Evolutionary conservation across 441 rosid genomes (phyloP), one percentile per base, ranked within the genome.

Genomic region (Pelargonium citronellum): DNA sequence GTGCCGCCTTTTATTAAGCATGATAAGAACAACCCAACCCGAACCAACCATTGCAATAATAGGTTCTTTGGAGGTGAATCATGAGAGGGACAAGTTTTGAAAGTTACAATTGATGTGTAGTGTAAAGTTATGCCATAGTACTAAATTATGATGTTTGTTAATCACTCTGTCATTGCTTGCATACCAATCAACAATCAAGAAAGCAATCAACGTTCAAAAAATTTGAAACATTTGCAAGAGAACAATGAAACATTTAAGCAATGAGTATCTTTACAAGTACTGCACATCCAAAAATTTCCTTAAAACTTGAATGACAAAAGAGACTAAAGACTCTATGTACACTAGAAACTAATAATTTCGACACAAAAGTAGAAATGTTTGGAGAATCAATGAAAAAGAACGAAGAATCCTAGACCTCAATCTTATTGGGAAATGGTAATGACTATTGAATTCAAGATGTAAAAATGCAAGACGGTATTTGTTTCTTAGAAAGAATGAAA

Each of bases 401-500:
- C 27, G 7, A 1, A 53, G 9, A 53, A 12, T 13, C 20, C 61
- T 53, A 53, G 61, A 53, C 61, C 61, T 53, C 8, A 4, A 53
- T 3, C 15, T 53, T 53, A 15, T 53, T 53, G 9, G 61, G 7
- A 16, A 53, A 15, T 53, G 61, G 19, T 24, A 24, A 24, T 24
- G 27, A 24, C 27, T 53, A 15, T 53, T n/a, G 61, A 53, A 53
- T 53, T n/a, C 61, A 53, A 53, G 61, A 53, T 15, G 27, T 24
- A 24, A 24, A 24, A 24, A 53, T 53, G 15, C 15, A 15, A 53
- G 20, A 15, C 6, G 15, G 20, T 15, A 53, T 16, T 7, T 53
- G 9, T 19, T 22, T 20, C 69, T 66, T 34, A 44, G 55, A 66
- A 19, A 34, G 19, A 66, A 41, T 41, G 68, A 34, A 66, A 66